phyloP scores from a whole-genome alignment of 2,329 filamentous ascomycete species.

The Mycosphaerella arachidis region DNA sequence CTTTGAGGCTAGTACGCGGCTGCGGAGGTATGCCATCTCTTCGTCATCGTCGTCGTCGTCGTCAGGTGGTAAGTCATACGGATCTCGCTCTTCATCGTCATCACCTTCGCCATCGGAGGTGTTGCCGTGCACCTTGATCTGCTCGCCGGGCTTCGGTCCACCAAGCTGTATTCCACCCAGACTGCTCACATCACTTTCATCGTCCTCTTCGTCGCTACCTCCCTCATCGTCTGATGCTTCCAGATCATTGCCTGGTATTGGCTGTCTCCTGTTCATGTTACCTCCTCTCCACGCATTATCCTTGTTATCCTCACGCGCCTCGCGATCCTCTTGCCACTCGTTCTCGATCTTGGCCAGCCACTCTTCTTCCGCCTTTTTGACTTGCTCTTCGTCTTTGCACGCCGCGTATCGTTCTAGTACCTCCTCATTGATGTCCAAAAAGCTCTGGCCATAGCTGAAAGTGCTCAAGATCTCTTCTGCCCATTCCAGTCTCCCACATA shows the following conservation, averaged over 20 bases:
- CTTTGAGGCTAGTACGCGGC: slow-evolving; percentile 86
- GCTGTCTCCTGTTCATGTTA: slow-evolving; percentile 70
- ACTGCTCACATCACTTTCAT: slow-evolving; percentile 33
- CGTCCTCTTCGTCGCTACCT: slow-evolving; percentile 43
- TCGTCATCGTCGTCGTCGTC: slow-evolving; percentile 79
- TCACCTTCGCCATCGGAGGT: slow-evolving; percentile 43
- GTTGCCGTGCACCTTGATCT: slow-evolving; percentile 38
- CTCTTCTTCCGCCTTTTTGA: slow-evolving; percentile 78
- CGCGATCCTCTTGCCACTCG: slow-evolving; percentile 78
- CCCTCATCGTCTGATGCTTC: slow-evolving; percentile 37
- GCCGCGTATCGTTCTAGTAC: slow-evolving; percentile 80
- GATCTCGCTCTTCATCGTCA: slow-evolving; percentile 55
- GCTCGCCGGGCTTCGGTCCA: slow-evolving; percentile 49
- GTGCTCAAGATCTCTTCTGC: slow-evolving; percentile 75
- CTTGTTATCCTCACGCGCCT: slow-evolving; percentile 54
- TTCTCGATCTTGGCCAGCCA: slow-evolving; percentile 88
- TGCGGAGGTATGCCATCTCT: slow-evolving; percentile 87
- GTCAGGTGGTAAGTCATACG: slow-evolving; percentile 68
- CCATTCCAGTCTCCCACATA: slow-evolving; percentile 90
- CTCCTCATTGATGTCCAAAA: slow-evolving; percentile 83
- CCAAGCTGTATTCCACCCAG: slow-evolving; percentile 34
- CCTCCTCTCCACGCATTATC: slow-evolving; percentile 86
- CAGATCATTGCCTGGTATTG: slow-evolving; percentile 49
- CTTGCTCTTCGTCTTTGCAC: slow-evolving; percentile 71
- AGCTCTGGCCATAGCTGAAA: slow-evolving; percentile 84